Percentiles rank a stretch among this genome's conserved stretches.
Evolutionary conservation across 2,329 filamentous ascomycete genomes (phyloP).

Genomic region (Aspergillus sp.): DNA sequence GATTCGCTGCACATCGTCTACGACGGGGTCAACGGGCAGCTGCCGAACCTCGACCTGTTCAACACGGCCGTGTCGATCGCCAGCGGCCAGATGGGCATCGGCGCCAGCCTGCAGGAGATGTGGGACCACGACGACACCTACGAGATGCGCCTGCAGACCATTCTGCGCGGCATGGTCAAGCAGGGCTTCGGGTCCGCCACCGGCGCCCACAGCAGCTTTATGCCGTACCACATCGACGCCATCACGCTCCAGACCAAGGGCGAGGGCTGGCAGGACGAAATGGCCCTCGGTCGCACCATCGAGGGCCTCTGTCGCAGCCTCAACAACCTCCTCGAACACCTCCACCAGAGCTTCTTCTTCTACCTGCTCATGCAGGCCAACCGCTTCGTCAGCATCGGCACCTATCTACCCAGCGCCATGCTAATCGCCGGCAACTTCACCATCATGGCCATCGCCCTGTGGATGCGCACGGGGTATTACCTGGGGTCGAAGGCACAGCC

Average conservation of each 20-base stretch:
- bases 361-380: constrained; percentile 90
- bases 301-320: constrained; percentile 90
- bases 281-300: constrained; percentile 84
- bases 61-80: constrained; percentile 91
- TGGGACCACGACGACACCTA: constrained; percentile 75
- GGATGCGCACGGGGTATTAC: constrained; percentile 77
- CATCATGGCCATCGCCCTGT: constrained; percentile 91
- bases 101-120: constrained; percentile 81
- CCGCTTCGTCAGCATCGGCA: constrained; percentile 96
- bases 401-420: constrained; percentile 97
- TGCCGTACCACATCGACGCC: constrained; percentile 95
- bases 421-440: constrained; percentile 90
- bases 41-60: constrained; percentile 93
- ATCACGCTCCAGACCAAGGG: constrained; percentile 89
- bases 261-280: constrained; percentile 94
- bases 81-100: constrained; percentile 86
- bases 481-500: constrained; percentile 20
- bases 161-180: constrained; percentile 88
- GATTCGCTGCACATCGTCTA: constrained; percentile 89
- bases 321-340: constrained; percentile 93
- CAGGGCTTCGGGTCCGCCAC: constrained; percentile 87
- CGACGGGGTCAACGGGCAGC: constrained; percentile 90
- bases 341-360: constrained; percentile 99
- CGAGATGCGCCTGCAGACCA: constrained; percentile 76
- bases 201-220: constrained; percentile 91